phyloP scores from a whole-genome alignment of 352 stramenopile genomes.

The Globisporangium takayamanum region DNA sequence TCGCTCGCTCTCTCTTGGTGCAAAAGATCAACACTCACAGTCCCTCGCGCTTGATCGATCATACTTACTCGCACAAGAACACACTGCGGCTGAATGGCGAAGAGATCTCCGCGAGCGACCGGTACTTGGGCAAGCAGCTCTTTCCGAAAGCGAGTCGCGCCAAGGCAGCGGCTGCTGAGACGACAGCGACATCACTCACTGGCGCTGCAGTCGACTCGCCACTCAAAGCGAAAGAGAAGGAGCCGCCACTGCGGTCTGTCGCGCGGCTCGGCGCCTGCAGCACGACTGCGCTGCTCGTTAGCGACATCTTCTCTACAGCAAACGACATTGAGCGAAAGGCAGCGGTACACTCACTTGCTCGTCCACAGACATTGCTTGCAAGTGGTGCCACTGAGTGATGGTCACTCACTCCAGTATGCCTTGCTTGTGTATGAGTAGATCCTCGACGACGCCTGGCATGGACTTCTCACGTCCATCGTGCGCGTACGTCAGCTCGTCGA shows the following conservation, averaged over 20 bases:
- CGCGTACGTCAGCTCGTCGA: constrained; percentile 23
- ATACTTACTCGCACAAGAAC: constrained; percentile 25
- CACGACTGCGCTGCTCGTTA: constrained; percentile 19
- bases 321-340: constrained; percentile 51
- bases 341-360: constrained; percentile 18
- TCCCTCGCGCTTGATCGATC: not conserved
- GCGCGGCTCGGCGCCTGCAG: constrained; percentile 3
- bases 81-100: constrained; percentile 52
- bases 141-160: constrained; percentile 31
- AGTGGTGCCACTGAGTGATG: constrained; percentile 6
- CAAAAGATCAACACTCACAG: not conserved
- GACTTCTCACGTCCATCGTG: constrained; percentile 45
- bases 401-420: not conserved
- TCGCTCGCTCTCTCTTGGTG: not conserved
- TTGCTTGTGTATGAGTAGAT: constrained; percentile 15
- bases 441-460: constrained; percentile 48
- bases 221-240: constrained; percentile 11
- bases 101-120: constrained; percentile 45
- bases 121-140: constrained; percentile 41
- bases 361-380: not conserved
- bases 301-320: constrained; percentile 40
- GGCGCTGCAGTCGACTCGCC: constrained; percentile 3
- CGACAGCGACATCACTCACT: not conserved
- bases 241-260: constrained; percentile 3
- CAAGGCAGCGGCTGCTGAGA: not conserved